These are phyloP conservation scores for Trichoderma koningii DNA, from an alignment of 2,329 filamentous ascomycete genomes.

Conservation along the genomic window DNA sequence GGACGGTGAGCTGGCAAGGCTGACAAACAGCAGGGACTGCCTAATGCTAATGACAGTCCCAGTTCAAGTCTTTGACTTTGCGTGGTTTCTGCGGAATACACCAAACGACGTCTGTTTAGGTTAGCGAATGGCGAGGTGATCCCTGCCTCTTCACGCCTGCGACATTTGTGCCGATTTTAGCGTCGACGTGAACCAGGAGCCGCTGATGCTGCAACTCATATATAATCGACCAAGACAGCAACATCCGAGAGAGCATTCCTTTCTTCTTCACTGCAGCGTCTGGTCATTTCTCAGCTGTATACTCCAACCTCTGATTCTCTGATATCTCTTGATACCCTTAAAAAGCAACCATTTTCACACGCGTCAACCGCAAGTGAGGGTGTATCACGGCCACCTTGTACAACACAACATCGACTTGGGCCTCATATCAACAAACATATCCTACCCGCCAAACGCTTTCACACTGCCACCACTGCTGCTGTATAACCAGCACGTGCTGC, in stretches of 20 bases:
- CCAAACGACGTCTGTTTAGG: background rate
- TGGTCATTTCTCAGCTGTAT: background rate
- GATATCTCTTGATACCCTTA: background rate
- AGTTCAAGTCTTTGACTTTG: background rate
- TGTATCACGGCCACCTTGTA: background rate
- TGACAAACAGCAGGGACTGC: background rate
- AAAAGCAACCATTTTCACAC: background rate
- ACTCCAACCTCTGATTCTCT: background rate
- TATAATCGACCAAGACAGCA: background rate
- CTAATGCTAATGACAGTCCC: background rate
- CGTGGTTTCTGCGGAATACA: background rate
- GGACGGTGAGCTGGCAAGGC: background rate
- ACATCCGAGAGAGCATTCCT: background rate
- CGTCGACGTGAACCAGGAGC: constrained; percentile 24
- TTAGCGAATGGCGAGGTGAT: constrained; percentile 4
- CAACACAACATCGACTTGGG: background rate
- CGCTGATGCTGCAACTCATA: background rate
- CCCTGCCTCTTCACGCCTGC: constrained; percentile 13
- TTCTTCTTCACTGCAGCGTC: background rate
- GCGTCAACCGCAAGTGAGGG: background rate
- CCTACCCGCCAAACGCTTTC: background rate
- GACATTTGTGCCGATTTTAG: constrained; percentile 44
- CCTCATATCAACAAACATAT: background rate
- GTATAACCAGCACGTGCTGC: background rate
- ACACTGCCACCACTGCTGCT: background rate